Percentiles rank a stretch among this genome's conserved stretches.
Conservation (phyloP, 2,329 filamentous ascomycete genomes). For the Fonsecaea pugnacius region DNA sequence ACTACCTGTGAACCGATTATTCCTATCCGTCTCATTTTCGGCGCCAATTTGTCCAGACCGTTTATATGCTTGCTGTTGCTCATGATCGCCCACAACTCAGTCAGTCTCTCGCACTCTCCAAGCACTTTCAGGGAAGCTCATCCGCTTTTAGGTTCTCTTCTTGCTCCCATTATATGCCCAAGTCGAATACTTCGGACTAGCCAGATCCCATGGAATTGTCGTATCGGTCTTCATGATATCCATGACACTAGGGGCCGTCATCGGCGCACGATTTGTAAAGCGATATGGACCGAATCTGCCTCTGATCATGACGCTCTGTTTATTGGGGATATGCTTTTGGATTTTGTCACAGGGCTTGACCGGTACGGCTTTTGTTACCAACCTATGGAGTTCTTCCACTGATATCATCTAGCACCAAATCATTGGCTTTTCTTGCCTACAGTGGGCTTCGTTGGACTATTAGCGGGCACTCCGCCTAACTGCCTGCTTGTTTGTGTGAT, state of each 20-base stretch:
- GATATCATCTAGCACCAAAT: not conserved
- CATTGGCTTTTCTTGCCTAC: not conserved
- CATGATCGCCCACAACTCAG: too few species aligned
- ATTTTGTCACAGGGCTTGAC: not conserved
- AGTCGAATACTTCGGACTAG: not conserved
- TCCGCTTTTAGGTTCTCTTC: not conserved
- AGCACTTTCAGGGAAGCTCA: not conserved
- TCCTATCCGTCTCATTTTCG: too few species aligned
- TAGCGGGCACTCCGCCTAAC: not conserved
- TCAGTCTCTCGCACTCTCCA: not conserved
- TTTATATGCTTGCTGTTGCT: too few species aligned
- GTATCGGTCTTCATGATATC: not conserved
- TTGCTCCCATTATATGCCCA: not conserved
- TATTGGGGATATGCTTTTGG: not conserved
- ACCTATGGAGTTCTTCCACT: not conserved
- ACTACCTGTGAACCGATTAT: too few species aligned
- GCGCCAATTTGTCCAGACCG: too few species aligned
- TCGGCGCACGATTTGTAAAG: not conserved
- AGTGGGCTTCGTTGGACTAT: not conserved
- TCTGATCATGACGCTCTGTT: not conserved
- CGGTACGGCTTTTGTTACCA: not conserved
- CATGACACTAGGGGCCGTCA: not conserved
- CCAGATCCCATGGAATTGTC: not conserved
- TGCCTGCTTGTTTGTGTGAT: not conserved
- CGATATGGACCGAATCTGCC: not conserved